Conservation (phyloP, 768 basidiomycete species). For the Tricholoma saponaceum region DNA sequence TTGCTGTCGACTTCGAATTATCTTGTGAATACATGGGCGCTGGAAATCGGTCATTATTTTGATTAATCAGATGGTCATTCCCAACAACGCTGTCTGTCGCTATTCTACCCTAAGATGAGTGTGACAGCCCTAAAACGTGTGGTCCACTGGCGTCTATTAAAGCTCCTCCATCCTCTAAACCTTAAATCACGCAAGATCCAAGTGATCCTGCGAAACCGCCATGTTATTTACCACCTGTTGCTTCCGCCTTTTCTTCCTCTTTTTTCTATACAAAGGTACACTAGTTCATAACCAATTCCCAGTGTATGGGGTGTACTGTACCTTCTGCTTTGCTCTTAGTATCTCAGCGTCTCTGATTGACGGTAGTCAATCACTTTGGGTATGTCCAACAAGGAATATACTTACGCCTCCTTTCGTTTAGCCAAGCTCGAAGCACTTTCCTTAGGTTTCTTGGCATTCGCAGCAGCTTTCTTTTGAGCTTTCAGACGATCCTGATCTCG, state of each 20-base stretch:
- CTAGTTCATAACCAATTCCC: constrained; percentile 1
- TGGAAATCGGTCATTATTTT: background rate
- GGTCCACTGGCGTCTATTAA: background rate
- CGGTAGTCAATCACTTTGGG: constrained; percentile 12
- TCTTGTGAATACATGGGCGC: background rate
- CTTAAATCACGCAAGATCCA: constrained; percentile 1
- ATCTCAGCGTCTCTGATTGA: constrained; percentile 66
- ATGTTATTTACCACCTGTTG: constrained; percentile 30
- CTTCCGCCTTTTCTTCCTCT: constrained; percentile 41
- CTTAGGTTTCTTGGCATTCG: constrained; percentile 58
- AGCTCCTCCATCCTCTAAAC: background rate
- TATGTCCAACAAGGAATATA: constrained; percentile 16
- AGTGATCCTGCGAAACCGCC: constrained; percentile 11
- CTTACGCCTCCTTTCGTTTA: constrained; percentile 76
- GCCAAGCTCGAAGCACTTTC: constrained; percentile 60
- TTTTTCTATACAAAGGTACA: constrained; percentile 39
- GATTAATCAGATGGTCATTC: background rate
- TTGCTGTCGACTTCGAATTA: background rate
- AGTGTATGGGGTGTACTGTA: constrained; percentile 22
- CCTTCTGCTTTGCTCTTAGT: constrained; percentile 78
- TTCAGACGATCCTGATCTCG: constrained; percentile 71
- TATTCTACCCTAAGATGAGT: background rate
- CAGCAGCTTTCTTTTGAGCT: constrained; percentile 67
- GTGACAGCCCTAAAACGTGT: background rate
- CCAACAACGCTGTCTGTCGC: background rate